These are phyloP conservation scores for Eruca vesicaria DNA, from an alignment of 441 rosid species.

Conservation along the genomic window DNA sequence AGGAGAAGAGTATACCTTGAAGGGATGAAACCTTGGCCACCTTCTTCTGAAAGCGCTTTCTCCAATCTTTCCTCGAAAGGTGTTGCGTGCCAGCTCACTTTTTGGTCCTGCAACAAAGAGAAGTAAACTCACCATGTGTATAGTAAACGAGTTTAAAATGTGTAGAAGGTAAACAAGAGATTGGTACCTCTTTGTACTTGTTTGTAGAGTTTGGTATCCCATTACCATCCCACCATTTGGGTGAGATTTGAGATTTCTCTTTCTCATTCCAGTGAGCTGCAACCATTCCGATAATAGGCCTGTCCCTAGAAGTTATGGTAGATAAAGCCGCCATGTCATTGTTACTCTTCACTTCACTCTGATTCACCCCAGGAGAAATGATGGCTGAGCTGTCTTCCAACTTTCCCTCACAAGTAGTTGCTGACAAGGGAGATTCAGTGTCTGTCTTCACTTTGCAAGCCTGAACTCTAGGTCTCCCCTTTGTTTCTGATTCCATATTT, in stretches of 20 bases:
- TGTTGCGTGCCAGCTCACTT: constrained; percentile 93
- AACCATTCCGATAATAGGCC: constrained; percentile 88
- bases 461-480: no score
- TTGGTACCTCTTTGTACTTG: constrained; percentile 88
- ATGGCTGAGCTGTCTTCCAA: constrained; percentile 48
- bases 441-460: constrained; percentile 38
- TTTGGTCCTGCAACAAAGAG: constrained; percentile 70
- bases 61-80: constrained; percentile 93
- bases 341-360: constrained; percentile 9
- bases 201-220: constrained; percentile 95
- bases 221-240: constrained; percentile 98
- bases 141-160: no score
- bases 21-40: constrained; percentile 36
- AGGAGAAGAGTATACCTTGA: constrained; percentile 43
- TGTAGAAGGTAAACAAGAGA: not conserved
- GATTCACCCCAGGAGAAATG: not conserved
- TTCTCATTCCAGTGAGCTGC: constrained; percentile 89
- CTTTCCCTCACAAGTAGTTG: not conserved
- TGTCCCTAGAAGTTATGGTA: constrained; percentile 58
- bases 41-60: constrained; percentile 73
- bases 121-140: not conserved
- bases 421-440: constrained; percentile 21
- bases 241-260: constrained; percentile 48
- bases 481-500: no score
- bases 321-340: not conserved